Evolutionary conservation across 352 stramenopile species (phyloP).

Genomic region (Poterioochromonas sp.): DNA sequence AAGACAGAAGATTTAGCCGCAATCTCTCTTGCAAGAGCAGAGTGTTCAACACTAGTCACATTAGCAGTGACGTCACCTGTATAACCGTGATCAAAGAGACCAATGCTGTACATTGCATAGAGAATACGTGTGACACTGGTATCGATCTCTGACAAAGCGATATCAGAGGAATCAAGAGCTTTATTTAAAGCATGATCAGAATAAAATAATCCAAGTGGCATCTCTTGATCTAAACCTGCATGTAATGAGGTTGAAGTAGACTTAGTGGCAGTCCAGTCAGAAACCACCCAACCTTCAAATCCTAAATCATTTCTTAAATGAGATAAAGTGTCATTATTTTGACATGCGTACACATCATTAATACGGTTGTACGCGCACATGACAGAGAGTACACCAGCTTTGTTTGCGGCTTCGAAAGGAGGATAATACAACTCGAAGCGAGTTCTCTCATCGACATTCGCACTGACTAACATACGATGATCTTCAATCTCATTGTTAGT

Average conservation of each 20-base stretch:
- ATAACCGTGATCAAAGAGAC: constrained; percentile 62
- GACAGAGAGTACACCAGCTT: constrained; percentile 59
- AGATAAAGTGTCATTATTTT: constrained; percentile 52
- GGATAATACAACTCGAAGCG: constrained; percentile 68
- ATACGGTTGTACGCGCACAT: constrained; percentile 83
- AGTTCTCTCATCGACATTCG: constrained; percentile 62
- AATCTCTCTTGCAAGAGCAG: constrained; percentile 56
- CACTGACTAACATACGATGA: constrained; percentile 63
- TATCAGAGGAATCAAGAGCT: constrained; percentile 36
- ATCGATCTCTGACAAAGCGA: constrained; percentile 50
- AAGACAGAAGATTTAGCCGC: constrained; percentile 65
- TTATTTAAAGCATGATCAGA: constrained; percentile 51
- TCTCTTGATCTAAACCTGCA: constrained; percentile 53
- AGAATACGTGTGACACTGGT: constrained; percentile 53
- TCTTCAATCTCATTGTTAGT: constrained; percentile 71
- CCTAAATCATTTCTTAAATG: constrained; percentile 46
- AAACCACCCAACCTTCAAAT: constrained; percentile 78
- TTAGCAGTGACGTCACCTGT: constrained; percentile 56
- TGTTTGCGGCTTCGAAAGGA: constrained; percentile 61
- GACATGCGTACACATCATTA: constrained; percentile 70
- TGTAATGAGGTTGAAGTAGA: constrained; percentile 35
- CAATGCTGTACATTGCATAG: constrained; percentile 59
- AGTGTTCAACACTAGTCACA: constrained; percentile 57
- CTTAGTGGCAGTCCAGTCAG: constrained; percentile 66
- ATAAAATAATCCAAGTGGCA: constrained; percentile 65